A percentile compares a stretch with the other conserved stretches of the same genome.
Evolutionary conservation across 2,329 filamentous ascomycete genomes (phyloP).

Genomic region (Talaromyces sp.): DNA sequence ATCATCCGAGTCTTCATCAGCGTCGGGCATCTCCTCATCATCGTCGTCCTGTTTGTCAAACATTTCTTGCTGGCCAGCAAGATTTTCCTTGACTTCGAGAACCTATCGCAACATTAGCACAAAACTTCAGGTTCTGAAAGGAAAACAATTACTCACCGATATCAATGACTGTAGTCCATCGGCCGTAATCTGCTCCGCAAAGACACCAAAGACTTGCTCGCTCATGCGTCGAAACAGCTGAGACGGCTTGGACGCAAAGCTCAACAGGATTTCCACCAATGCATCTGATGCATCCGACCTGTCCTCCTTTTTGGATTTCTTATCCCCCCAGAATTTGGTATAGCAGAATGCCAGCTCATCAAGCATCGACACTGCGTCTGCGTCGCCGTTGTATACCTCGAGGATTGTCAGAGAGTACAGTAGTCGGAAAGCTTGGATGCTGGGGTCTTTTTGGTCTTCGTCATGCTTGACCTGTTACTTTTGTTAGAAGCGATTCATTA

Average conservation of each 20-base stretch:
- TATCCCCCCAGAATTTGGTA: constrained; percentile 54
- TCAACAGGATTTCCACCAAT: constrained; percentile 82
- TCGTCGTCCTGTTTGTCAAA: constrained; percentile 67
- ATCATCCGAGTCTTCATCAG: constrained; percentile 33
- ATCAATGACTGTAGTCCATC: constrained; percentile 65
- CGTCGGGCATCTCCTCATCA: constrained; percentile 51
- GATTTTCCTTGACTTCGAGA: constrained; percentile 72
- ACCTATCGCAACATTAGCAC: constrained; percentile 52
- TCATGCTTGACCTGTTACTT: constrained; percentile 50
- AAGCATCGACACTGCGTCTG: constrained; percentile 77
- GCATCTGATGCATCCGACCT: constrained; percentile 57
- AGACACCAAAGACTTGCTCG: constrained; percentile 80
- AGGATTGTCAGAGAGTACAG: constrained; percentile 80
- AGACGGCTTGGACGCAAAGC: constrained; percentile 81
- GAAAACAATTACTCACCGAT: constrained; percentile 27
- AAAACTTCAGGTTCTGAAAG: background rate
- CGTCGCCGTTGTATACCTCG: constrained; percentile 84
- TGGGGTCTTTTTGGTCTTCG: constrained; percentile 43
- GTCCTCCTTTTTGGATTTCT: constrained; percentile 50
- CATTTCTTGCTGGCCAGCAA: constrained; percentile 77
- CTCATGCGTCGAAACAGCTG: constrained; percentile 80
- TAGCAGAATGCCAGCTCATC: constrained; percentile 76
- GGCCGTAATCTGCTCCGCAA: constrained; percentile 68
- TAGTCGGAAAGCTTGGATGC: constrained; percentile 74
- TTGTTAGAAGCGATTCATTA: constrained; percentile 13